Evolutionary conservation across 257 asterid species (phyloP).

Genomic region (Misopates orontium): DNA sequence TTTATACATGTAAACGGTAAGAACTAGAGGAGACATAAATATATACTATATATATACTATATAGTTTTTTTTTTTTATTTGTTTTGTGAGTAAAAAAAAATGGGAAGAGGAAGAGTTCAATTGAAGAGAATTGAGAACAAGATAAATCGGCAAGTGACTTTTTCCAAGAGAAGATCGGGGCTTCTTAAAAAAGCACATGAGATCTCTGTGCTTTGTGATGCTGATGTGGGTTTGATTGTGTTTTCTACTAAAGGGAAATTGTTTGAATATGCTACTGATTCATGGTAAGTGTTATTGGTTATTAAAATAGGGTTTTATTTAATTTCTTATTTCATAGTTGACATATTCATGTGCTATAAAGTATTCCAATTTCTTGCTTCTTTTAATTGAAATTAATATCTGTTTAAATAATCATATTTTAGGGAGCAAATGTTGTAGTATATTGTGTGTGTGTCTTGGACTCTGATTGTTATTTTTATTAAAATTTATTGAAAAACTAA

Average conservation of each 20-base stretch:
- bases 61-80: too few species aligned
- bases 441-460: too few species aligned
- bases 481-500: too few species aligned
- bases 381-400: too few species aligned
- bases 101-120: constrained; percentile 89
- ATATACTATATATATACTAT: background rate
- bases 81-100: background rate
- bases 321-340: background rate
- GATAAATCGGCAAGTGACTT: constrained; percentile 81
- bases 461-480: too few species aligned
- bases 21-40: background rate
- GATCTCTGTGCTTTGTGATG: constrained; percentile 87
- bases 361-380: too few species aligned
- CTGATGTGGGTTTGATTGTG: constrained; percentile 77
- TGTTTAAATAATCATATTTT: too few species aligned
- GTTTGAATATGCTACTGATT: constrained; percentile 71
- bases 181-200: constrained; percentile 80
- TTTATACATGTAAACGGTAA: constrained; percentile 33
- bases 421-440: too few species aligned
- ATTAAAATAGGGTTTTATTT: too few species aligned
- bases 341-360: too few species aligned
- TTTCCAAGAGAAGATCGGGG: constrained; percentile 76
- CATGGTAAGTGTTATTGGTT: constrained; percentile 44
- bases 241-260: constrained; percentile 83
- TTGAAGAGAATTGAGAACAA: constrained; percentile 87